A percentile compares a stretch with the other conserved stretches of the same genome.
Evolutionary conservation across 148 eudicot species (phyloP).

Genomic region (Rhododendron kiyosumense): DNA sequence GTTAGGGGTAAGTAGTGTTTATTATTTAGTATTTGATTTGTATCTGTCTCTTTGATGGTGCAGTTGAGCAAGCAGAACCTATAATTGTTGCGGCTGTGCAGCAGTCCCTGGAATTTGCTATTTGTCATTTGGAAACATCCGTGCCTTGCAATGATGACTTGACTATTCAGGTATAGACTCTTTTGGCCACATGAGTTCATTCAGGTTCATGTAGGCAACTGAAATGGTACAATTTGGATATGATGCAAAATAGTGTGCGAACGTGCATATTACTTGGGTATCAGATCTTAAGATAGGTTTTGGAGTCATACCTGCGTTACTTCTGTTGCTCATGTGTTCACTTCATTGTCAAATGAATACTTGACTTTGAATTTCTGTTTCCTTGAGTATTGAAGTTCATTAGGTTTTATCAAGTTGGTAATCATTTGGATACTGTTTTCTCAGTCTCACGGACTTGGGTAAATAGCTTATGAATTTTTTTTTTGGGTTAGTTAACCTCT

Average conservation of each 20-base stretch:
- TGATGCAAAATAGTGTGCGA: background rate
- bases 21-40: background rate
- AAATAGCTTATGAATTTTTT: background rate
- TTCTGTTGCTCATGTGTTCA: background rate
- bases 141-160: conserved; percentile 40
- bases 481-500: too few relatives aligned
- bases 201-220: background rate
- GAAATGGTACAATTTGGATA: background rate
- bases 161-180: conserved; percentile 62
- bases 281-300: background rate
- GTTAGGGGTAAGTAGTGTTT: background rate
- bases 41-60: conserved; percentile 15
- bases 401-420: background rate
- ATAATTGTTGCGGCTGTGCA: conserved; percentile 60
- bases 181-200: background rate
- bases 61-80: conserved; percentile 88
- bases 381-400: background rate
- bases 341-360: background rate
- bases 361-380: background rate
- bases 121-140: conserved; percentile 73
- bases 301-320: background rate
- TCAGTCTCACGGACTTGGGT: background rate
- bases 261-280: too few relatives aligned
- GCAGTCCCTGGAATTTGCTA: conserved; percentile 71
- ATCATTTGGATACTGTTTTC: background rate